Percentiles rank a stretch among this genome's conserved stretches.
Conservation (phyloP, 2,329 filamentous ascomycete genomes). For the Aspergillus pseudotamarii region DNA sequence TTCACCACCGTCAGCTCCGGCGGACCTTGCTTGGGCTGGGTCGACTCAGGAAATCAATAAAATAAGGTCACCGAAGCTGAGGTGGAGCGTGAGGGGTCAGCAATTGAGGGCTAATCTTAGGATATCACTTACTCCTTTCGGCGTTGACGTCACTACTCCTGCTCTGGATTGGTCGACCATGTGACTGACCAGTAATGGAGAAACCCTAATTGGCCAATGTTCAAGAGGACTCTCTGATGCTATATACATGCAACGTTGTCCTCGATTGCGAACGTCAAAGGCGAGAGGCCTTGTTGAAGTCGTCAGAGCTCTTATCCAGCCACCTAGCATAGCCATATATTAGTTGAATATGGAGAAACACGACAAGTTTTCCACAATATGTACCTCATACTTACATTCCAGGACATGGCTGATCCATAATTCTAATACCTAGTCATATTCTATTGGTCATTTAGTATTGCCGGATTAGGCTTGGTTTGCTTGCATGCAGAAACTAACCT, state of each 20-base stretch:
- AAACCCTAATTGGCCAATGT: not conserved
- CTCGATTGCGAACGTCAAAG: not conserved
- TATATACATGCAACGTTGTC: not conserved
- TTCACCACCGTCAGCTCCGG: not conserved
- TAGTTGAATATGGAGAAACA: not conserved
- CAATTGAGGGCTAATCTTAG: not conserved
- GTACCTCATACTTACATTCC: not conserved
- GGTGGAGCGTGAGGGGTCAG: not conserved
- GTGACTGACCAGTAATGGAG: not conserved
- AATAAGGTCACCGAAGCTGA: not conserved
- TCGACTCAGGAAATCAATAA: not conserved
- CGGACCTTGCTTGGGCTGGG: not conserved
- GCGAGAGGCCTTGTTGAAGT: rapidly evolving
- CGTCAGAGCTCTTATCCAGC: rapidly evolving
- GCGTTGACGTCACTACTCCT: not conserved
- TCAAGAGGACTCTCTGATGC: not conserved
- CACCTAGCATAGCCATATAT: not conserved
- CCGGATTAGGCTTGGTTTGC: not conserved
- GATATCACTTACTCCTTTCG: not conserved
- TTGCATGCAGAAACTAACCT: no score
- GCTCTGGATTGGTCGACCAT: not conserved
- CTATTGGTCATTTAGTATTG: not conserved
- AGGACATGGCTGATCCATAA: not conserved
- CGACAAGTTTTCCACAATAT: not conserved
- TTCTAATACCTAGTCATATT: not conserved